Percentiles rank a stretch among this genome's conserved stretches.
Conservation (phyloP, 768 basidiomycete species). For the Tephrocybe sp. region DNA sequence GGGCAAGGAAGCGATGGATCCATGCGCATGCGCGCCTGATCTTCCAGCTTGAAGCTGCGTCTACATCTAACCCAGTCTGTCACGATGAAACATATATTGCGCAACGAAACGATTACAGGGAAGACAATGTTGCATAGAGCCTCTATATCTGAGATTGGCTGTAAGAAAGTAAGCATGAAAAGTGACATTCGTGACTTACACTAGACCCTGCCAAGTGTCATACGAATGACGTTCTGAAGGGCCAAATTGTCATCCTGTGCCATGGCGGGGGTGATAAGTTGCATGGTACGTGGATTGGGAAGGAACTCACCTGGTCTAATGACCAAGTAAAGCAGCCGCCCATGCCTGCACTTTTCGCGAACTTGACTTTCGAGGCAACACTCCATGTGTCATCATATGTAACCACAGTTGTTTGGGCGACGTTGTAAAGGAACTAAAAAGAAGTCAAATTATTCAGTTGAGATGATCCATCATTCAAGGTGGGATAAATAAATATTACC, state of each 20-base stretch:
- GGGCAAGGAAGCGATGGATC: no score
- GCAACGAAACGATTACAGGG: not conserved
- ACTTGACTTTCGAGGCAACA: conserved; percentile 53
- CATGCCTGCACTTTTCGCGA: conserved; percentile 51
- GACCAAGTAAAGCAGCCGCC: conserved; percentile 60
- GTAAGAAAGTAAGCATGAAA: no score
- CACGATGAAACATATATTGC: no score
- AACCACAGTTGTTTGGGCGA: conserved; percentile 48
- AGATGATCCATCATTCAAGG: no score
- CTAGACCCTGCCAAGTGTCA: conserved; percentile 14
- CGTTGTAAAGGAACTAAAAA: conserved; percentile 48
- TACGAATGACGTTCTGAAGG: conserved; percentile 44
- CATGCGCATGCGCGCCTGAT: no score
- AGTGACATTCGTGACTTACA: no score
- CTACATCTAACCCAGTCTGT: no score
- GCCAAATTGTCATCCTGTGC: conserved; percentile 34
- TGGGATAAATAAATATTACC: conserved; percentile 33
- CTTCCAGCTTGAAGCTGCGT: no score
- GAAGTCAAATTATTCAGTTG: no score
- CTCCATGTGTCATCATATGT: conserved; percentile 63
- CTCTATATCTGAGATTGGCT: no score
- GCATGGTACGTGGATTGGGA: not conserved
- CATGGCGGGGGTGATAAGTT: not conserved
- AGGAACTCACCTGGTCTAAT: conserved; percentile 45
- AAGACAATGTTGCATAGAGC: not conserved